Evolutionary conservation across 2,329 filamentous ascomycete species (phyloP).

Genomic region (Alternaria angustiovoidea): DNA sequence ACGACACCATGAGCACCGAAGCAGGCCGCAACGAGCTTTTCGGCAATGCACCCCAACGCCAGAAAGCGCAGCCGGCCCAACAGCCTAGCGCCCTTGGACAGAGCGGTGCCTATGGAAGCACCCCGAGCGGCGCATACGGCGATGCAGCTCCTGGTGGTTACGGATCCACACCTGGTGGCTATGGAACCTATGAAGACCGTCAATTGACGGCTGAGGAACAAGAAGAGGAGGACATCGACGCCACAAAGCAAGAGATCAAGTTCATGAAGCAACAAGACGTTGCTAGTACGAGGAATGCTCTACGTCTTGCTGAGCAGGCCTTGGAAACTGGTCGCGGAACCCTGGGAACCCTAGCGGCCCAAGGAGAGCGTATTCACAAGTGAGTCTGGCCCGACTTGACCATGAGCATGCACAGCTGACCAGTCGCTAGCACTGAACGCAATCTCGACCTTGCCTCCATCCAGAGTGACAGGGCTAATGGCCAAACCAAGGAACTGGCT

Average conservation of each 20-base stretch:
- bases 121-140: conserved; percentile 33
- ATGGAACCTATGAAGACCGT: conserved; percentile 69
- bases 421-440: conserved; percentile 63
- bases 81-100: conserved; percentile 32
- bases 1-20: conserved; percentile 57
- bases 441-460: conserved; percentile 82
- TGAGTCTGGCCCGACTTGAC: background rate
- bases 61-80: conserved; percentile 53
- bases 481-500: conserved; percentile 83
- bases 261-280: conserved; percentile 78
- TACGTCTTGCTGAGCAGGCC: conserved; percentile 68
- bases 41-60: conserved; percentile 62
- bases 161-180: conserved; percentile 42
- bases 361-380: conserved; percentile 50
- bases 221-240: conserved; percentile 74
- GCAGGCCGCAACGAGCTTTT: conserved; percentile 71
- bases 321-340: conserved; percentile 71
- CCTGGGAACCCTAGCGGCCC: conserved; percentile 39
- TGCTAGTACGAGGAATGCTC: conserved; percentile 72
- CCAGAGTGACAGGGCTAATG: conserved; percentile 79
- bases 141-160: conserved; percentile 29
- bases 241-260: conserved; percentile 76
- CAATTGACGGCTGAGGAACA: conserved; percentile 83
- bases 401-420: conserved; percentile 12
- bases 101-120: conserved; percentile 32